Evolutionary conservation across 768 basidiomycete species (phyloP), one percentile per base, ranked within the genome.

Genomic region (Pleurotus eryngii): DNA sequence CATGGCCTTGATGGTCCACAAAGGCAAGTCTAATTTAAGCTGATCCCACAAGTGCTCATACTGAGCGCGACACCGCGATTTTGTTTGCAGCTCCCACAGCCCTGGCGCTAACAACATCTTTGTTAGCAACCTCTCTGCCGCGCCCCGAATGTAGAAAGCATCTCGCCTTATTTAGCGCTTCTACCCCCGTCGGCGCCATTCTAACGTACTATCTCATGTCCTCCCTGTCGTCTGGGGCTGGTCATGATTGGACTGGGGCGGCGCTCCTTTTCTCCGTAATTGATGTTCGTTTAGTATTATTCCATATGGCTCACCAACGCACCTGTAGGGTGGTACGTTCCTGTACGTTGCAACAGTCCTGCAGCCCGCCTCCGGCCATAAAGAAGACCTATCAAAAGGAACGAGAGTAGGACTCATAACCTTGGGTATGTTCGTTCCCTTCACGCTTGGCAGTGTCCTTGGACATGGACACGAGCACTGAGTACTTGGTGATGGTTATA

Each of bases 281-380:
- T 74, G 18, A n/a, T 50, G 22, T 35, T 30, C 7, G 45, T 65
- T 63, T 49, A 24, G 15, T 48, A 26, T 20, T 20, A 46, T 22
- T 45, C 17, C 39, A 46, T 15, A 18, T 24, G 7, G 30, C 46
- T 22, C 42, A 27, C 45, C 57, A 18, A 58, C 5, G 27, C 18
- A 30, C 30, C 35, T 22, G 20, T 22, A 95, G 92, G 95, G 92
- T 46, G 95, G 95, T 7, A 94, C 92, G 3, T 97, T 97, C 73
- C 77, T 98, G 39, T 97, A 96, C 66, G 95, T 98, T 7, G 93
- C 95, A 1, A 94, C 94, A 1, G 87, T 92, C 40, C 76, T 94
- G n/a, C 91, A 92, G 65, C 83, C 89, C 2, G 80, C 87, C 30
- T 85, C 87, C 30, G 75, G 80, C 15, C 76, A 73, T 61, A 60